Evolutionary conservation across 1,284 basidiomycete species (phyloP), one percentile per base, ranked within the genome.

Genomic region (Caloboletus inedulis): DNA sequence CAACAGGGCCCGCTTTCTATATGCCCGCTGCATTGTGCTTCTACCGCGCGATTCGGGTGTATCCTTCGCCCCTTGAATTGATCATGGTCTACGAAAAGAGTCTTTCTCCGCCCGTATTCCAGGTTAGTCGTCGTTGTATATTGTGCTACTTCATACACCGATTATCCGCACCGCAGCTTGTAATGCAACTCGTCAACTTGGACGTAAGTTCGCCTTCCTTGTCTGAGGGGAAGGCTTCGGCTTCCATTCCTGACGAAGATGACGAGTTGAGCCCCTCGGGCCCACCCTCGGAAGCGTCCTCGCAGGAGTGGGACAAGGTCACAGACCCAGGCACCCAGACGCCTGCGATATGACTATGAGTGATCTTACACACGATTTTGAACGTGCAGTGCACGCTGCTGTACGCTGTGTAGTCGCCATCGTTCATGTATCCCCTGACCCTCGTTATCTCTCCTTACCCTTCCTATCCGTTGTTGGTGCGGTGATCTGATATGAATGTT

Each of bases 61-160:
- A 98, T 76, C 96, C 95, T 52, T 84, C 89, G 44, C 93, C 94
- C 10, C 83, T 94, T 41, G 94, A 98, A 70, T 82, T 98, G 59
- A 87, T 96, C 62, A 81, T 86, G 69, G 92, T 98, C 64, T 97
- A 97, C 70, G 87, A 98, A 74, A 91, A 91, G 75, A 94, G 94
- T 41, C 84, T 96, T 42, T 91, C 93, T 12, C 81, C 84, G 50
- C 83, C 89, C 43, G 81, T 98, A 54, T 95, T 97, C 74, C 87
- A 90, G 71, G 88, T 86, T 56, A 45, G 76, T 47, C 46, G 29
- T 49, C 18, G 29, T 43, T 19, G 13, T 41, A 47, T 51, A n/a
- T 29, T 40, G n/a, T 40, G 19, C 37, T 21, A 12, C 47, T 42
- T 37, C 35, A 16, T 43, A 30, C 10, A n/a, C 45, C 54, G 40